These are phyloP conservation scores for Parmelia sp. DNA, from an alignment of 495 filamentous ascomycete genomes.

Conservation along the genomic window DNA sequence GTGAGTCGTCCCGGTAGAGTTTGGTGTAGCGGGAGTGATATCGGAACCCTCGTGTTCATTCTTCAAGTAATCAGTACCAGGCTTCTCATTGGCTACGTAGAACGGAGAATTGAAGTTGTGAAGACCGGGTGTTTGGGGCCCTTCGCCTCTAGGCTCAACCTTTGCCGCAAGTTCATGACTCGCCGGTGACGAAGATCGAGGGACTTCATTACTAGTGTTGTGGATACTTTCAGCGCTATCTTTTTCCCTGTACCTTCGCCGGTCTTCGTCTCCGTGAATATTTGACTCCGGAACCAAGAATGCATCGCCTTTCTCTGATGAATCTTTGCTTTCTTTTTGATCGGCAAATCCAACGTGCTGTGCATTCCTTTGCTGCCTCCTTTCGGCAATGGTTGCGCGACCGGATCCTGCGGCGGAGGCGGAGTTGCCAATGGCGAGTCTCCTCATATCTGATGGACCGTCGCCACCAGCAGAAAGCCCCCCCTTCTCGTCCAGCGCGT, in stretches of 20 bases:
- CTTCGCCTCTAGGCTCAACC: constrained; percentile 23
- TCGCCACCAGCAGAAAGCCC: constrained; percentile 14
- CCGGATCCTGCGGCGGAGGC: constrained; percentile 6
- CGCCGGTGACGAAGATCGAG: constrained; percentile 13
- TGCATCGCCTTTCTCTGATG: background rate
- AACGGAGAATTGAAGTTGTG: constrained; percentile 34
- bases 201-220: background rate
- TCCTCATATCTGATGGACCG: constrained; percentile 18
- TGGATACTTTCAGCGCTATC: background rate
- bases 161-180: constrained; percentile 16
- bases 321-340: constrained; percentile 2
- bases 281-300: background rate
- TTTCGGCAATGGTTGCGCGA: constrained; percentile 20
- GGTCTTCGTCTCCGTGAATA: background rate
- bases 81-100: constrained; percentile 22
- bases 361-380: constrained; percentile 24
- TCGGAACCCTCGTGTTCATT: constrained; percentile 17
- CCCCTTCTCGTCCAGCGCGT: constrained; percentile 15
- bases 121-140: constrained; percentile 27
- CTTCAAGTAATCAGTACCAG: constrained; percentile 27
- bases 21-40: background rate
- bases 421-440: constrained; percentile 23
- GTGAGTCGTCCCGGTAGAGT: constrained; percentile 9
- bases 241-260: background rate
- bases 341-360: constrained; percentile 54